Conservation (phyloP, 768 basidiomycete genomes). For the Favolaschia claudopus region DNA sequence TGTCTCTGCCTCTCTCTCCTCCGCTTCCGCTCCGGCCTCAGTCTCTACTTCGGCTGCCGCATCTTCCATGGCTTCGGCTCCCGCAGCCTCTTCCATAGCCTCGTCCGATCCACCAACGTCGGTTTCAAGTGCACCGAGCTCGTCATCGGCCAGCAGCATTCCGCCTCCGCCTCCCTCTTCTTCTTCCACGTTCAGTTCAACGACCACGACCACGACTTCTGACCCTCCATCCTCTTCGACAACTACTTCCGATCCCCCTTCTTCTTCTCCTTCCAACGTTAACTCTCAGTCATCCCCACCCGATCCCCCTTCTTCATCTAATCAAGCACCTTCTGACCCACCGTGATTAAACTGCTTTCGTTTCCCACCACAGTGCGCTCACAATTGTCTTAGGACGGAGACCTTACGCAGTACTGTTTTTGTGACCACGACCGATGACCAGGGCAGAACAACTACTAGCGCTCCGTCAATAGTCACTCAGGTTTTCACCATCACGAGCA, state of each 20-base stretch:
- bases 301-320: slow-evolving; percentile 4
- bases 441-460: slow-evolving; percentile 55
- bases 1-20: slow-evolving; percentile 22
- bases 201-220: not conserved
- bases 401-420: slow-evolving; percentile 62
- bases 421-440: slow-evolving; percentile 65
- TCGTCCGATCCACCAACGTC: no score
- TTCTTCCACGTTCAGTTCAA: not conserved
- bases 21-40: slow-evolving; percentile 21
- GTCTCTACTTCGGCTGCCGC: slow-evolving; percentile 24
- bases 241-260: slow-evolving; percentile 27
- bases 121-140: no score
- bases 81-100: slow-evolving; percentile 26
- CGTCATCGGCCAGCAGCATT: no score
- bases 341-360: slow-evolving; percentile 28
- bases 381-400: slow-evolving; percentile 47
- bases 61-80: slow-evolving; percentile 25
- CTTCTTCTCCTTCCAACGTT: slow-evolving; percentile 15
- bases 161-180: not conserved
- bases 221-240: not conserved
- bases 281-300: not conserved
- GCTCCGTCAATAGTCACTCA: slow-evolving; percentile 67
- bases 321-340: slow-evolving; percentile 4
- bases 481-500: slow-evolving; percentile 59
- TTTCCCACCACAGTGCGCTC: slow-evolving; percentile 10